Evolutionary conservation across 371 early-diverging fungal species (phyloP).

Genomic region (Syncephalis plumigaleata): DNA sequence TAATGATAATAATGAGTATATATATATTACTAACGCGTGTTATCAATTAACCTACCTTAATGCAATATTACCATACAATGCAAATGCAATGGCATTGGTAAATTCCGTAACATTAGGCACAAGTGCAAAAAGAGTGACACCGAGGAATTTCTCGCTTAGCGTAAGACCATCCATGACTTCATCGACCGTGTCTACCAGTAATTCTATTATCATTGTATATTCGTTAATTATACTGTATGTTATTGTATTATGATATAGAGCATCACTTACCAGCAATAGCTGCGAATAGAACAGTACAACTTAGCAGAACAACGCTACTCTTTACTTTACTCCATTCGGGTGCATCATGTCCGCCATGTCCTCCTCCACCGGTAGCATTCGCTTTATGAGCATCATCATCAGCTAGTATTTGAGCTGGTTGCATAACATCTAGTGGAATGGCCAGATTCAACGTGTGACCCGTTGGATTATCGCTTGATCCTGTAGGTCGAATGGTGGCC

Average conservation of each 20-base stretch:
- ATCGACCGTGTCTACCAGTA: conserved; percentile 61
- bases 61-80: conserved; percentile 80
- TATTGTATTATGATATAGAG: neutral
- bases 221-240: neutral
- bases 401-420: neutral
- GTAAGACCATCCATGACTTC: conserved; percentile 37
- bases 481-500: neutral
- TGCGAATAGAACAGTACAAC: conserved; percentile 70
- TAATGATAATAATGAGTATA: conserved; percentile 5
- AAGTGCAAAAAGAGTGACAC: conserved; percentile 82
- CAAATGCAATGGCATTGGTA: conserved; percentile 93
- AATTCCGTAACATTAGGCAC: conserved; percentile 96
- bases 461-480: neutral
- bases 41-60: conserved; percentile 25
- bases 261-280: conserved; percentile 55
- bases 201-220: conserved; percentile 22
- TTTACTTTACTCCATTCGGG: conserved; percentile 84
- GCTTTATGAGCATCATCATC: conserved; percentile 5
- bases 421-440: neutral
- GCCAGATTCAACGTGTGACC: conserved; percentile 2
- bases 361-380: conserved; percentile 24
- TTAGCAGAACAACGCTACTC: conserved; percentile 57
- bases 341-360: conserved; percentile 69
- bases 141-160: conserved; percentile 76
- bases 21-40: neutral